phyloP scores from a whole-genome alignment of 2,329 filamentous ascomycete species.

The Cryphonectria nitschkei region DNA sequence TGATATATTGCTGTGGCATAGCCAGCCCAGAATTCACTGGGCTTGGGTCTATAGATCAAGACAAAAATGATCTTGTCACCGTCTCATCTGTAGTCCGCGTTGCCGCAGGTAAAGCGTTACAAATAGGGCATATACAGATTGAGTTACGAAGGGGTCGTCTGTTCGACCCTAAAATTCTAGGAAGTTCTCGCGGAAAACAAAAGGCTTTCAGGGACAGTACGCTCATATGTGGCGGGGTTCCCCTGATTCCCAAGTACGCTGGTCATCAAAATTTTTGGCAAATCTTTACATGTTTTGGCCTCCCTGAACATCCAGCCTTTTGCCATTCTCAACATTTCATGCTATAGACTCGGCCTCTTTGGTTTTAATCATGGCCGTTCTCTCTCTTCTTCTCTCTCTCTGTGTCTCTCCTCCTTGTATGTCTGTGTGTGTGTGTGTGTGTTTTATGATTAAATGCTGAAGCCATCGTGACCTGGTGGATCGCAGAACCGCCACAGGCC shows the following conservation, averaged over 20 bases:
- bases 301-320: not conserved
- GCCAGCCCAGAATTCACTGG: not conserved
- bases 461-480: slow-evolving; percentile 54
- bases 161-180: not conserved
- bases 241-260: not conserved
- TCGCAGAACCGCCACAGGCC: slow-evolving; percentile 83
- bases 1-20: not conserved
- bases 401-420: no score
- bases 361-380: not conserved
- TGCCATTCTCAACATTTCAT: not conserved
- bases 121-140: not conserved
- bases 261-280: not conserved
- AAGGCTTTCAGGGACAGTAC: not conserved
- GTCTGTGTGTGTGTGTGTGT: no score
- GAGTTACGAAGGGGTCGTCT: not conserved
- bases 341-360: not conserved
- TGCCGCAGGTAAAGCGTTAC: not conserved
- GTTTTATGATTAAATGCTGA: slow-evolving; percentile 46
- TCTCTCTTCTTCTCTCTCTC: not conserved
- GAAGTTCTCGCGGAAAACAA: not conserved
- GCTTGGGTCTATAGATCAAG: not conserved
- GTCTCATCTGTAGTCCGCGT: not conserved
- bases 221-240: not conserved
- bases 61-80: not conserved
- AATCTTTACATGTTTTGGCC: not conserved